These are phyloP conservation scores for Wickerhamomyces rabaulensis DNA, from an alignment of 805 yeast genomes.

Conservation along the genomic window DNA sequence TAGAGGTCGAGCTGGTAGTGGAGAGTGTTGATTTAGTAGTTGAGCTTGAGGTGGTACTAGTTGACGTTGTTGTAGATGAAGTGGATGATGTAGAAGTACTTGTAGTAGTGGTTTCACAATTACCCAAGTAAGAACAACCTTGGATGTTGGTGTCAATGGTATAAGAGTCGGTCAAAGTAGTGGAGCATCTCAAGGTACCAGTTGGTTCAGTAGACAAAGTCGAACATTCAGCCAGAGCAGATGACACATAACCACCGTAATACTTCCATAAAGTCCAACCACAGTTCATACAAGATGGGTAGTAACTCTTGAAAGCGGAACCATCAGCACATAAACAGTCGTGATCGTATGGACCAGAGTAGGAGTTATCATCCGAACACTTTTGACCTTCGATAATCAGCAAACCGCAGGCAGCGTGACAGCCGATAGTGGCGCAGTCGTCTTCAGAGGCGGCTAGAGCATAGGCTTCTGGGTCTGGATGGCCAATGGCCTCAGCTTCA, in stretches of 20 bases:
- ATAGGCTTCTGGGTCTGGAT: conserved; percentile 17
- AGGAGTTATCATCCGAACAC: conserved; percentile 17
- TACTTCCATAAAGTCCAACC: conserved; percentile 32
- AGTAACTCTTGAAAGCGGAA: conserved; percentile 12
- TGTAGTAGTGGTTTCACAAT: conserved; percentile 5
- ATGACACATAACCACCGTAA: conserved; percentile 22
- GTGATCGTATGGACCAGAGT: conserved; percentile 13
- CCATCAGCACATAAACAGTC: conserved; percentile 18
- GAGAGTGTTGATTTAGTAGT: too few species aligned
- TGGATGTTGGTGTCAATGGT: conserved; percentile 4
- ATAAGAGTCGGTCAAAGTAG: conserved; percentile 12
- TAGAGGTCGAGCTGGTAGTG: too few species aligned
- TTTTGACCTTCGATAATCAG: conserved; percentile 25
- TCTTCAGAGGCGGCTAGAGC: conserved; percentile 20
- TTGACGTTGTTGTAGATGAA: too few species aligned
- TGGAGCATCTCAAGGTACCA: conserved; percentile 25
- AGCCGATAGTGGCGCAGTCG: conserved; percentile 22
- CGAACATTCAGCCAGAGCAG: conserved; percentile 23
- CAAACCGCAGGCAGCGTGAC: conserved; percentile 28
- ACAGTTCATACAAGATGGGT: conserved; percentile 27
- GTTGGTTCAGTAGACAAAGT: conserved; percentile 27
- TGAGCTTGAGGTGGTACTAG: too few species aligned
- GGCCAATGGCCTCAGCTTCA: conserved; percentile 11
- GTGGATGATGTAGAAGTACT: too few species aligned
- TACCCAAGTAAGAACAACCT: conserved; percentile 5